Percentiles rank a stretch among this genome's conserved stretches.
These are phyloP conservation scores for Xerocomellus chrysenteron DNA, from an alignment of 768 basidiomycete species.

Conservation along the genomic window DNA sequence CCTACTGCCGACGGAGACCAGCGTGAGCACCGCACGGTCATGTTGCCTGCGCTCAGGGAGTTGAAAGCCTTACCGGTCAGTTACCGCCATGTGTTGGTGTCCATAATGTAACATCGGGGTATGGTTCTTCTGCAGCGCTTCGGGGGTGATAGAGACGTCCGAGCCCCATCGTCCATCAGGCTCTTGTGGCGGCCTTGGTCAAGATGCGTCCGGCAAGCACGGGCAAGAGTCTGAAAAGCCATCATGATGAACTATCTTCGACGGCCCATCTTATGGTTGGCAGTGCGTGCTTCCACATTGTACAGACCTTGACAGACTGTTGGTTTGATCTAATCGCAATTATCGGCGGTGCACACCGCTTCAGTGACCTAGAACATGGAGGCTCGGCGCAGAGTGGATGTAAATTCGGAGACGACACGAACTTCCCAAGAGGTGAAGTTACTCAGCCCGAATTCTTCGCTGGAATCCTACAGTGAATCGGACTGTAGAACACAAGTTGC, in stretches of 20 bases:
- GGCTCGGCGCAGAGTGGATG: background rate
- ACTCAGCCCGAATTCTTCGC: conserved; percentile 15
- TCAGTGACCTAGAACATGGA: conserved; percentile 39
- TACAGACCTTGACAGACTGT: conserved; percentile 51
- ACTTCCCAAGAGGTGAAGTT: conserved; percentile 34
- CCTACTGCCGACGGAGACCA: background rate
- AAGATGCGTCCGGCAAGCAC: conserved; percentile 10
- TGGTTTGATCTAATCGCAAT: conserved; percentile 48
- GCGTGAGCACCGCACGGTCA: background rate
- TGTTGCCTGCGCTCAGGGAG: background rate
- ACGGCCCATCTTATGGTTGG: no score
- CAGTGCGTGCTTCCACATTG: conserved; percentile 31
- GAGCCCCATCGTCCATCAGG: conserved; percentile 13
- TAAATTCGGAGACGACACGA: background rate
- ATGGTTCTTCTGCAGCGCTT: background rate
- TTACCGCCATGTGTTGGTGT: no score
- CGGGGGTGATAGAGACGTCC: background rate
- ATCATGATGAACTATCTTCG: background rate
- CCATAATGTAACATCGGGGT: background rate
- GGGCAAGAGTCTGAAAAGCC: conserved; percentile 29
- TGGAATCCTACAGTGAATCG: background rate
- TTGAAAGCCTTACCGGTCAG: no score
- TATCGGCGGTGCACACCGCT: conserved; percentile 39
- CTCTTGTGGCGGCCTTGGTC: conserved; percentile 3
- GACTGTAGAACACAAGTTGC: conserved; percentile 39